These are phyloP conservation scores for Conidiobolus incongruus DNA, from an alignment of 371 early-diverging fungal genomes.

Conservation along the genomic window DNA sequence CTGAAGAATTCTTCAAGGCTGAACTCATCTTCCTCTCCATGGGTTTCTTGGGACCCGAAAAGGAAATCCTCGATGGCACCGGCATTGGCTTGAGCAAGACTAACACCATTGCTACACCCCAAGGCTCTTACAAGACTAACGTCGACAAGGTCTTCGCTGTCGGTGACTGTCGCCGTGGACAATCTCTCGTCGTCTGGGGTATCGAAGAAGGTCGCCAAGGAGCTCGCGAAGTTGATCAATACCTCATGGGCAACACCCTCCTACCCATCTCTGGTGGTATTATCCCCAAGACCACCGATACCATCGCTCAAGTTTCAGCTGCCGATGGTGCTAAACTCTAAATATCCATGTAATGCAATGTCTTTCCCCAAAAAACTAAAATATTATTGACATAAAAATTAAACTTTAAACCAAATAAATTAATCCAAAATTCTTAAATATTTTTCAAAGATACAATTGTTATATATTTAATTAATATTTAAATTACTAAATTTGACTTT, in stretches of 20 bases:
- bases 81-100: slow-evolving; percentile 19
- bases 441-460: too few relatives aligned
- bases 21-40: slow-evolving; percentile 82
- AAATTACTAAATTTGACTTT: too few relatives aligned
- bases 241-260: slow-evolving; percentile 35
- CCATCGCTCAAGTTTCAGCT: too few relatives aligned
- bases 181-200: slow-evolving; percentile 88
- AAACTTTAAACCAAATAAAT: too few relatives aligned
- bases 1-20: slow-evolving; percentile 62
- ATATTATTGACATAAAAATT: too few relatives aligned
- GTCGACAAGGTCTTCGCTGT: slow-evolving; percentile 76
- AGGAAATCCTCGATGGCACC: slow-evolving; percentile 40
- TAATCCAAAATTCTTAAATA: too few relatives aligned
- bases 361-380: too few relatives aligned
- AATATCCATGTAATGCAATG: too few relatives aligned
- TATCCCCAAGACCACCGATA: not conserved
- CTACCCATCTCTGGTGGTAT: slow-evolving; percentile 46
- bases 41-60: slow-evolving; percentile 94
- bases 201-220: slow-evolving; percentile 92
- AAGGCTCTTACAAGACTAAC: slow-evolving; percentile 49
- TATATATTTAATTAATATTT: too few relatives aligned
- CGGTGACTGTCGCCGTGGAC: slow-evolving; percentile 91
- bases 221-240: slow-evolving; percentile 77
- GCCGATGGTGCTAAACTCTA: too few relatives aligned
- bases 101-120: slow-evolving; percentile 58